Percentiles rank a stretch among this genome's conserved stretches.
phyloP scores from a whole-genome alignment of 2,329 filamentous ascomycete genomes.

The Colletotrichum sp. region DNA sequence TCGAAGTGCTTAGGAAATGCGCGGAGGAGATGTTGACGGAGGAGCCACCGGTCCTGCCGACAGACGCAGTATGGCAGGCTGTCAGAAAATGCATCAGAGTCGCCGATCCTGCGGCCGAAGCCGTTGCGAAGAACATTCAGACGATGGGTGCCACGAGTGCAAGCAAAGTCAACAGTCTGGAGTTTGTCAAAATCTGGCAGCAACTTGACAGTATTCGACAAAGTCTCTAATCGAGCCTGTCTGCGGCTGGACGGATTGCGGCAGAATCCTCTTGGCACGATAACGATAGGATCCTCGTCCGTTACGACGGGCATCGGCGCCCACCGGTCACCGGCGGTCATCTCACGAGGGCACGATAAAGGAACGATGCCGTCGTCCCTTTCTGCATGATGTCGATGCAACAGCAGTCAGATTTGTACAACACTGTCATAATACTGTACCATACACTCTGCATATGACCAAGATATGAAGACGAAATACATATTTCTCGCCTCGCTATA shows the following conservation, averaged over 20 bases:
- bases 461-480: neutral
- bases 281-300: neutral
- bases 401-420: neutral
- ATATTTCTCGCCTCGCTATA: neutral
- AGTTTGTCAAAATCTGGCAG: constrained; percentile 32
- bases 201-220: constrained; percentile 21
- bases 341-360: neutral
- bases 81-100: constrained; percentile 60
- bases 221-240: neutral
- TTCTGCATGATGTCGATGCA: neutral
- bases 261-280: neutral
- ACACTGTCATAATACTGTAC: neutral
- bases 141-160: neutral
- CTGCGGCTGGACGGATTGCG: neutral
- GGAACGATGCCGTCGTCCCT: neutral
- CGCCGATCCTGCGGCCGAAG: constrained; percentile 56
- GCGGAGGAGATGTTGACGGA: constrained; percentile 66
- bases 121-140: constrained; percentile 25
- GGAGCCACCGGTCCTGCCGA: constrained; percentile 50
- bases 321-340: neutral
- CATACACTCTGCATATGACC: neutral
- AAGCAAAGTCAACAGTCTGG: constrained; percentile 22
- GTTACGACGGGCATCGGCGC: neutral
- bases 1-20: constrained; percentile 54
- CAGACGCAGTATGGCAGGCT: constrained; percentile 46